phyloP scores from a whole-genome alignment of 305 asterid genomes.

The Plantago rigida region DNA sequence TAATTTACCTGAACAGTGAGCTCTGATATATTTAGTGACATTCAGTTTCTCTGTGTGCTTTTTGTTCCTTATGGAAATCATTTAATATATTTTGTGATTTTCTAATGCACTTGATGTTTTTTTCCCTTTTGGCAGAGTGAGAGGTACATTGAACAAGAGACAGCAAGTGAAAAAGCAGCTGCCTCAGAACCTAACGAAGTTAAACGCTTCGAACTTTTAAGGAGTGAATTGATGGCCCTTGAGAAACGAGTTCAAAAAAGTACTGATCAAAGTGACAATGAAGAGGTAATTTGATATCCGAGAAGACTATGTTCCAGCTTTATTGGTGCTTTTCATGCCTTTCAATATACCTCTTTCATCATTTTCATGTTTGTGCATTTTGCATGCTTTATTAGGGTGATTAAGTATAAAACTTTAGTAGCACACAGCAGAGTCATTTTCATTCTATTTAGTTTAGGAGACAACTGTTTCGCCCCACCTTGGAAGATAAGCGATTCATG shows the following conservation, averaged over 20 bases:
- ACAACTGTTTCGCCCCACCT: too few species aligned
- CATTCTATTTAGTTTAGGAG: too few species aligned
- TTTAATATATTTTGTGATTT: not conserved
- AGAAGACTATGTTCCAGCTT: constrained; percentile 4
- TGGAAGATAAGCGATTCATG: too few species aligned
- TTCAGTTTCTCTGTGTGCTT: constrained; percentile 14
- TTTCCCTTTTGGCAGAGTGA: constrained; percentile 40
- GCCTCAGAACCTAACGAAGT: constrained; percentile 59
- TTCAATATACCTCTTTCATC: constrained; percentile 14
- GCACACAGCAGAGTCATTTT: too few species aligned
- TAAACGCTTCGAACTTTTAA: constrained; percentile 68
- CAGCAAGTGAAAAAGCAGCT: constrained; percentile 29
- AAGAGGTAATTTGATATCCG: constrained; percentile 48
- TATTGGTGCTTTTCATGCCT: constrained; percentile 18
- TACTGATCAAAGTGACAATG: constrained; percentile 47
- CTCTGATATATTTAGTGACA: not conserved
- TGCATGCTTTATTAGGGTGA: too few species aligned
- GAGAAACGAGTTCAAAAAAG: constrained; percentile 88
- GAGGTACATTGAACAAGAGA: constrained; percentile 37
- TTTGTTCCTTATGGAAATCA: not conserved
- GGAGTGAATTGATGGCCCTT: constrained; percentile 76
- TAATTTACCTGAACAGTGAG: not conserved
- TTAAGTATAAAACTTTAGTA: too few species aligned
- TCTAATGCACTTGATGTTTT: constrained; percentile 9
- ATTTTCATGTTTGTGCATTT: too few species aligned